phyloP scores from a whole-genome alignment of 129 eudicot species.

The Lonicera japonica region DNA sequence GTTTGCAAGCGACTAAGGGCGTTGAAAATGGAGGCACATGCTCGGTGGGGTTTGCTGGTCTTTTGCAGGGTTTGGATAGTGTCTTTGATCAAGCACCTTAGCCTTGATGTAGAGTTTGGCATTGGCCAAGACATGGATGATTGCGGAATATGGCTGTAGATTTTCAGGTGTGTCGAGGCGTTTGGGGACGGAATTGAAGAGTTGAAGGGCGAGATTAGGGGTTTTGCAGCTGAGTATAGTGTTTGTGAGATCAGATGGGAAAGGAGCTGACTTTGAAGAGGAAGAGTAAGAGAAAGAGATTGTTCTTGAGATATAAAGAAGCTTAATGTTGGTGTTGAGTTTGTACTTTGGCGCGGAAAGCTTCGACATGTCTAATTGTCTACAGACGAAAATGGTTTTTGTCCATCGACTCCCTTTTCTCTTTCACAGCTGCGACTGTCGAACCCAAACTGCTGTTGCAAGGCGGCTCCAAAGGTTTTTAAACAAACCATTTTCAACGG shows the following conservation, averaged over 20 bases:
- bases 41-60: slow-evolving; percentile 36
- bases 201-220: slow-evolving; percentile 42
- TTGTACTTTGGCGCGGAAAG: slow-evolving; percentile 24
- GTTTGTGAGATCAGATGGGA: slow-evolving; percentile 25
- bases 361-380: slow-evolving; percentile 40
- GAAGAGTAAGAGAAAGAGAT: slow-evolving; percentile 10
- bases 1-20: slow-evolving; percentile 35
- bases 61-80: slow-evolving; percentile 47
- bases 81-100: slow-evolving; percentile 80
- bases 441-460: too few species aligned
- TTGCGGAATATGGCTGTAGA: slow-evolving; percentile 53
- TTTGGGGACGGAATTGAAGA: slow-evolving; percentile 39
- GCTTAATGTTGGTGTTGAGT: slow-evolving; percentile 1
- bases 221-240: slow-evolving; percentile 49
- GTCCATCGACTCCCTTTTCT: background rate
- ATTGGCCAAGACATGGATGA: slow-evolving; percentile 33
- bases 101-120: slow-evolving; percentile 60
- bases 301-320: background rate
- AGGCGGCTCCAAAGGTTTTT: too few species aligned
- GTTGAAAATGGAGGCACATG: slow-evolving; percentile 40
- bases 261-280: slow-evolving; percentile 20
- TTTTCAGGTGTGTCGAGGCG: slow-evolving; percentile 33
- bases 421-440: too few species aligned
- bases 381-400: slow-evolving; percentile 2
- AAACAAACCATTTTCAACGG: too few species aligned